Percentiles rank a stretch among this genome's conserved stretches.
Evolutionary conservation across 2,329 filamentous ascomycete genomes (phyloP).

Genomic region (Sporothrix phasma): DNA sequence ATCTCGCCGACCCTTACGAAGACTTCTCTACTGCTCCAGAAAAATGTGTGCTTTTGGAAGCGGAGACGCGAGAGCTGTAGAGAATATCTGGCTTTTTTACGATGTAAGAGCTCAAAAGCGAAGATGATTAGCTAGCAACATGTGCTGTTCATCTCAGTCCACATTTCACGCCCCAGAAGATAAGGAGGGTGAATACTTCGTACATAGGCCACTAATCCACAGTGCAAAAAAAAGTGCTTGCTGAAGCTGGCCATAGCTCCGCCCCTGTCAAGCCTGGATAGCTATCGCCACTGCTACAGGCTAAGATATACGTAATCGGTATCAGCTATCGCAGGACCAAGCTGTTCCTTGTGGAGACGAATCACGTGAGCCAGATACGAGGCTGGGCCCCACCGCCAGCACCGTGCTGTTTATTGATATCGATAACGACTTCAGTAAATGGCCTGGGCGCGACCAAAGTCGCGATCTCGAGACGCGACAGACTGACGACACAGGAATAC

Average conservation of each 20-base stretch:
- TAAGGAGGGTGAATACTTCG: too few relatives aligned
- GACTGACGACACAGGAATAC: background rate
- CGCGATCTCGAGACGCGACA: conserved; percentile 4
- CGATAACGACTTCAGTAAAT: background rate
- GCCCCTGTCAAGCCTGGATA: background rate
- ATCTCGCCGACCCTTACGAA: too few relatives aligned
- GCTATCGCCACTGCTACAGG: background rate
- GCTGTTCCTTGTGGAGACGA: background rate
- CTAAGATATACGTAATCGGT: background rate
- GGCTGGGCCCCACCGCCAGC: background rate
- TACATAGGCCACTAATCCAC: background rate
- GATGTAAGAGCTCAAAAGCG: background rate
- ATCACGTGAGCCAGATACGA: background rate
- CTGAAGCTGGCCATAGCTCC: conserved; percentile 7
- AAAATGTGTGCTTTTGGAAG: background rate
- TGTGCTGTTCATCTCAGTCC: background rate
- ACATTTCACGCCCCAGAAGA: background rate
- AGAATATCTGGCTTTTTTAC: background rate
- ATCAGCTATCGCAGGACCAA: background rate
- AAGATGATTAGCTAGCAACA: background rate
- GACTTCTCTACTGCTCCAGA: background rate
- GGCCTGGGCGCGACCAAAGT: background rate
- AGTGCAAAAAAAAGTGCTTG: background rate
- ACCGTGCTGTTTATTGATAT: background rate
- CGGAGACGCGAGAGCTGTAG: background rate